phyloP scores from a whole-genome alignment of 768 basidiomycete species.

The Paxillus involutus region DNA sequence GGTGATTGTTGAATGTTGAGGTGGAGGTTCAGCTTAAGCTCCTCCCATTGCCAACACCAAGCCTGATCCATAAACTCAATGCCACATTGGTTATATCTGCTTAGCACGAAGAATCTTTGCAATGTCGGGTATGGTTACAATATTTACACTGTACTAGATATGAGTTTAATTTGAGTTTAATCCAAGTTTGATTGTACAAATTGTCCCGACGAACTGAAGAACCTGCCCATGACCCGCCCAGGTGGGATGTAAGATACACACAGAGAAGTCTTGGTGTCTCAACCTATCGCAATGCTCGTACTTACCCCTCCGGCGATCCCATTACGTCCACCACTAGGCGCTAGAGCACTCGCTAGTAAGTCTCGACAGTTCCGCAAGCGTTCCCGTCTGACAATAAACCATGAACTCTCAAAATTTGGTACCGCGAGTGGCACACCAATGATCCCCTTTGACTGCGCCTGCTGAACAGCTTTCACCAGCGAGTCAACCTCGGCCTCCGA shows the following conservation, averaged over 20 bases:
- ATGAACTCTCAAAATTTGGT: constrained; percentile 72
- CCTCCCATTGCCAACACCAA: too few relatives aligned
- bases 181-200: too few relatives aligned
- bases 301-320: constrained; percentile 19
- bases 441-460: constrained; percentile 55
- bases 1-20: background rate
- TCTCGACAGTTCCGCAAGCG: constrained; percentile 58
- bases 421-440: constrained; percentile 69
- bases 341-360: constrained; percentile 53
- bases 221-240: background rate
- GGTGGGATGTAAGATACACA: background rate
- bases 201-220: too few relatives aligned
- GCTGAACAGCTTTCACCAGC: constrained; percentile 60
- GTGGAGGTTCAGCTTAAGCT: too few relatives aligned
- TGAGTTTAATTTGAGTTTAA: too few relatives aligned
- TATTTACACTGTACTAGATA: too few relatives aligned
- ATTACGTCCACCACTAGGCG: constrained; percentile 19
- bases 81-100: background rate
- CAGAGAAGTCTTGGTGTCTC: background rate
- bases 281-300: constrained; percentile 22
- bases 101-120: background rate
- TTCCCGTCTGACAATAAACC: constrained; percentile 79
- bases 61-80: too few relatives aligned
- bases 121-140: background rate
- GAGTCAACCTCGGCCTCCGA: constrained; percentile 85